Evolutionary conservation across 495 filamentous ascomycete species (phyloP).

Genomic region (Xylaria palmicola): DNA sequence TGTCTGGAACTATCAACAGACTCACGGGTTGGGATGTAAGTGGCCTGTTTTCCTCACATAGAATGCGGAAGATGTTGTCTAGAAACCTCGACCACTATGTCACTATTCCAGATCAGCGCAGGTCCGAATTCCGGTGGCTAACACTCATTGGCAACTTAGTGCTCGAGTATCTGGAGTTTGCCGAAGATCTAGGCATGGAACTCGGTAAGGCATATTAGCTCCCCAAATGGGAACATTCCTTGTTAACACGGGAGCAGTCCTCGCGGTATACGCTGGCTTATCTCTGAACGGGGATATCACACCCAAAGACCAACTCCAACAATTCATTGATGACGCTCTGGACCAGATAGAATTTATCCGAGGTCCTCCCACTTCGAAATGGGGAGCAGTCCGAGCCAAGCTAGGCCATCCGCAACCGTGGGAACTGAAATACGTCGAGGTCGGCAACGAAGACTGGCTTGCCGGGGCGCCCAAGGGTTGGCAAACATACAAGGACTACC

Average conservation of each 20-base stretch:
- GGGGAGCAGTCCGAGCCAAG: constrained; percentile 55
- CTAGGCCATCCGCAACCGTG: constrained; percentile 60
- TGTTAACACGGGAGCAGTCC: constrained; percentile 28
- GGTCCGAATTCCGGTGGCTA: too few relatives aligned
- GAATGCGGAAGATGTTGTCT: too few relatives aligned
- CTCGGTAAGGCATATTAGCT: constrained; percentile 31
- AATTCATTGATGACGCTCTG: constrained; percentile 59
- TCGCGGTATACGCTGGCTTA: constrained; percentile 62
- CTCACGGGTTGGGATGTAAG: constrained; percentile 56
- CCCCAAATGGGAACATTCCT: too few relatives aligned
- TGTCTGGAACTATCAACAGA: constrained; percentile 62
- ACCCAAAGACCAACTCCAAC: constrained; percentile 36
- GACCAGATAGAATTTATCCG: constrained; percentile 68
- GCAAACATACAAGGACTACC: constrained; percentile 53
- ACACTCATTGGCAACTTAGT: too few relatives aligned
- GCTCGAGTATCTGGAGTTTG: constrained; percentile 65
- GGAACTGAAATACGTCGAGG: constrained; percentile 58
- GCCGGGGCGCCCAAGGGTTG: constrained; percentile 33
- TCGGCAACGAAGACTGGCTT: constrained; percentile 68
- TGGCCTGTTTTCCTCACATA: neutral
- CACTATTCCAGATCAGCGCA: too few relatives aligned
- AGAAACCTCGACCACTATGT: too few relatives aligned
- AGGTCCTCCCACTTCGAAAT: constrained; percentile 53
- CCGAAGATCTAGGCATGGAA: constrained; percentile 60
- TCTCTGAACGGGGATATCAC: constrained; percentile 55